A percentile compares a stretch with the other conserved stretches of the same genome.
Evolutionary conservation across 768 basidiomycete species (phyloP).

Genomic region (Suillus weaverae): DNA sequence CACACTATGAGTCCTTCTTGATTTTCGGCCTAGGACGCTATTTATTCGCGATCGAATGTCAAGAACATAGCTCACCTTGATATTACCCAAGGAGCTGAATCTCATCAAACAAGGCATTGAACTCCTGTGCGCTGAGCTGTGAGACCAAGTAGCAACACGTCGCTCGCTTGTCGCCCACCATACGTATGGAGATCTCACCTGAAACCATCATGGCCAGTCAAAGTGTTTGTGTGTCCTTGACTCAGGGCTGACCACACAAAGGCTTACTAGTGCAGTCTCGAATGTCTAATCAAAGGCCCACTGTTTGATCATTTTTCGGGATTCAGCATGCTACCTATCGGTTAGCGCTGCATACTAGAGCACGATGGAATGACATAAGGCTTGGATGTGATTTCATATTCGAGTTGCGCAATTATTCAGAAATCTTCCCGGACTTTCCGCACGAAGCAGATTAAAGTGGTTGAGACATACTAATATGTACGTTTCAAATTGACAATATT

Average conservation of each 20-base stretch:
- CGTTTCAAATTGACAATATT: not conserved
- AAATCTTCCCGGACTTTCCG: not conserved
- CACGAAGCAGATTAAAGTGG: not conserved
- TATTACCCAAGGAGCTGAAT: not conserved
- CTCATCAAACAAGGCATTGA: no score
- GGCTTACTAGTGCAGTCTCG: not conserved
- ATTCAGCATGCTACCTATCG: not conserved
- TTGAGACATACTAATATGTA: not conserved
- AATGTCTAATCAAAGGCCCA: not conserved
- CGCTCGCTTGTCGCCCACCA: not conserved
- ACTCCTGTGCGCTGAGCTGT: not conserved
- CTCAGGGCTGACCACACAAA: not conserved
- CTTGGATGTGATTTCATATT: no score
- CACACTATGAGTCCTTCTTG: not conserved
- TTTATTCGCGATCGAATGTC: no score
- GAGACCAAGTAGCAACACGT: not conserved
- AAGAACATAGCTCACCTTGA: no score
- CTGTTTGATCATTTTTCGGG: not conserved
- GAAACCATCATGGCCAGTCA: not conserved
- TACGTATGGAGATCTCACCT: not conserved
- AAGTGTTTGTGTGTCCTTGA: not conserved
- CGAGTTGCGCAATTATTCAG: not conserved
- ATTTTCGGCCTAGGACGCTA: not conserved
- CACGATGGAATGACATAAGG: not conserved
- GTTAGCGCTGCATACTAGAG: not conserved